Evolutionary conservation across 106 monocot species (phyloP), one percentile per base, ranked within the genome.

Genomic region (Triglochin maritima): DNA sequence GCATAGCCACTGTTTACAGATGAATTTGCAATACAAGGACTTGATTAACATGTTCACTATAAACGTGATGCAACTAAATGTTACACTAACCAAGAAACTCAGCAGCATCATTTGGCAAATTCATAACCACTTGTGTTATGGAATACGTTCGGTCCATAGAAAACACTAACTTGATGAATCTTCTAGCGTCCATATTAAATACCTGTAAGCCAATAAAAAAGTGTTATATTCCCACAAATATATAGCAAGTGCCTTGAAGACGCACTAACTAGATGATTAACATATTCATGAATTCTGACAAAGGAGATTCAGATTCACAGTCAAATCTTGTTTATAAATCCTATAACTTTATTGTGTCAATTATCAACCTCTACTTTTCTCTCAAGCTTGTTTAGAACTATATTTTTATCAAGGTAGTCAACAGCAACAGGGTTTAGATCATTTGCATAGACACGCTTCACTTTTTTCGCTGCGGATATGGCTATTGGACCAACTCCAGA

Each of bases 141-240:
- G 64, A 53, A 66, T 66, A 67, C 50, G 52, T 56, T 13, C 63
- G 61, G 57, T 63, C 76, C 10, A 53, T 74, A 11, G 85, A 17
- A 68, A 88, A 84, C 66, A 96, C 66, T 50, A 78, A 65, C 14
- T 47, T 58, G 62, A 96, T 82, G 67, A 96, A 96, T 67, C 96
- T 88, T 71, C 96, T 88, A 10, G 86, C 96, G 17, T 96, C 96
- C 96, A 96, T 96, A 68, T 96, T 96, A 64, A 79, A 91, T 73
- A 86, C 88, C 94, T 95, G 76, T 15, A 47, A 46, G 4, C 47
- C 13, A 45, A 47, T 68, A 53, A 9, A 14, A 14, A 7, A 64
- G 48, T 7, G 29, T 29, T 29, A 29, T 29, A 0, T 0, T 29
- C 14, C 55, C 1, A 55, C 11, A 12, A 12, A 6, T 10, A 55